Evolutionary conservation across 2,329 filamentous ascomycete genomes (phyloP).

Genomic region (Hawksworthiomyces lignivorus): DNA sequence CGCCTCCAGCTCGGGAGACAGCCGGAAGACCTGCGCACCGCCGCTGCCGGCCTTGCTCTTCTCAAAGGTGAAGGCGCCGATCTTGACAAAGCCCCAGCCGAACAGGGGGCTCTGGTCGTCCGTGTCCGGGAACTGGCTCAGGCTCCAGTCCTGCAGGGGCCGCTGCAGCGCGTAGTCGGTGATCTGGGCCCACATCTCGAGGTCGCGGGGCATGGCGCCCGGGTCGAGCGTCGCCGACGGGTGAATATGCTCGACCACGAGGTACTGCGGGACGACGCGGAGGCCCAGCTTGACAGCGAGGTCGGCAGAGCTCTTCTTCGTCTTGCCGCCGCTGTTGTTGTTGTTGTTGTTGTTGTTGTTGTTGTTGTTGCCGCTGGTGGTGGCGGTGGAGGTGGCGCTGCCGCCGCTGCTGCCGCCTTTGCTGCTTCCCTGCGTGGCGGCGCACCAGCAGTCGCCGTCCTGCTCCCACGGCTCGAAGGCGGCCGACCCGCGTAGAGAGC

Average conservation of each 20-base stretch:
- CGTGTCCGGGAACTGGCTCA: conserved; percentile 30
- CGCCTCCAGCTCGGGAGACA: conserved; percentile 42
- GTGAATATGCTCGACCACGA: conserved; percentile 67
- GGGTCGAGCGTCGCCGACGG: conserved; percentile 54
- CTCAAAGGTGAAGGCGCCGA: conserved; percentile 49
- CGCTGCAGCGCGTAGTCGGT: conserved; percentile 34
- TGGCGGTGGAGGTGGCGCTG: no score
- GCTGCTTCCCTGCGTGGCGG: conserved; percentile 30
- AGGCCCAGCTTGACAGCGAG: conserved; percentile 56
- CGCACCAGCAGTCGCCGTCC: conserved; percentile 83
- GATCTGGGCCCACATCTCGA: conserved; percentile 63
- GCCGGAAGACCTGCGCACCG: conserved; percentile 42
- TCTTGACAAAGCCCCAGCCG: conserved; percentile 43
- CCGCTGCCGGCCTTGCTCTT: conserved; percentile 28
- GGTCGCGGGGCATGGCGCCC: conserved; percentile 53
- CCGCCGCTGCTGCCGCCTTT: not conserved
- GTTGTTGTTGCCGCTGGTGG: not conserved
- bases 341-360: conserved; percentile 22
- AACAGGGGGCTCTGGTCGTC: conserved; percentile 20
- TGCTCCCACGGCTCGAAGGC: conserved; percentile 68
- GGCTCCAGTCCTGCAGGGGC: conserved; percentile 33
- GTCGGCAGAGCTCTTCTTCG: conserved; percentile 32
- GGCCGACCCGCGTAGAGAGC: conserved; percentile 21
- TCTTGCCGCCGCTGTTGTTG: conserved; percentile 30
- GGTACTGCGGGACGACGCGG: conserved; percentile 55